Percentiles rank a stretch among this genome's conserved stretches.
phyloP scores from a whole-genome alignment of 2,329 filamentous ascomycete species.

The Stachybotrys chartarum region DNA sequence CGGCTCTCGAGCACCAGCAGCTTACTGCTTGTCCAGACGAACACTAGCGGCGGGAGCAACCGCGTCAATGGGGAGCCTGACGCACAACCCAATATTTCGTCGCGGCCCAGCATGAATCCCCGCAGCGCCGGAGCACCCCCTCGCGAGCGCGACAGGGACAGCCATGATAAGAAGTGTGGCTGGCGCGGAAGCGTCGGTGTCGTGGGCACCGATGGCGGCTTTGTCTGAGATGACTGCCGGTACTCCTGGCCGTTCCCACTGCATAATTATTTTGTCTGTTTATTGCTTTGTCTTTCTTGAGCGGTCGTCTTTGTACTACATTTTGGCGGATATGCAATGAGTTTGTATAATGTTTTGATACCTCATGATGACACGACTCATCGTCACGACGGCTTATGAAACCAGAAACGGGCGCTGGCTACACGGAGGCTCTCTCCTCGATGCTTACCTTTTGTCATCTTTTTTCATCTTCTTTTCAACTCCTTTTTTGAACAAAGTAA shows the following conservation, averaged over 20 bases:
- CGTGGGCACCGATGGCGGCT: conserved; percentile 45
- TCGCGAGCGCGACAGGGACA: conserved; percentile 25
- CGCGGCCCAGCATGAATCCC: conserved; percentile 34
- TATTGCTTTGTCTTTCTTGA: background rate
- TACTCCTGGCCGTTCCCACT: background rate
- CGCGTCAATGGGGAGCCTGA: conserved; percentile 40
- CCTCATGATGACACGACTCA: conserved; percentile 10
- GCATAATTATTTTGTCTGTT: background rate
- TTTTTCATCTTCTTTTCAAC: background rate
- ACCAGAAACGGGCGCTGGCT: conserved; percentile 6
- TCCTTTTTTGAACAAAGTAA: background rate
- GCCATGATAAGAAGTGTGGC: conserved; percentile 39
- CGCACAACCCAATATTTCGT: conserved; percentile 26
- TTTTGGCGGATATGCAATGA: conserved; percentile 4
- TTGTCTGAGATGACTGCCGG: conserved; percentile 32
- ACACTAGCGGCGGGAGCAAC: conserved; percentile 41
- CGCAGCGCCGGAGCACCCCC: conserved; percentile 24
- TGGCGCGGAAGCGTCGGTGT: conserved; percentile 53
- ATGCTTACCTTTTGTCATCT: background rate
- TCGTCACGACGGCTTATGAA: conserved; percentile 15
- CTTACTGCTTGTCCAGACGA: conserved; percentile 51
- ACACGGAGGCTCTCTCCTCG: background rate
- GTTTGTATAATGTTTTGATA: conserved; percentile 20
- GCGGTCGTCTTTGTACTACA: background rate
- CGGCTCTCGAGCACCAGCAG: conserved; percentile 54